Base-by-base conservation (phyloP, 805 yeast species). In the Brettanomyces naardenensis region DNA sequence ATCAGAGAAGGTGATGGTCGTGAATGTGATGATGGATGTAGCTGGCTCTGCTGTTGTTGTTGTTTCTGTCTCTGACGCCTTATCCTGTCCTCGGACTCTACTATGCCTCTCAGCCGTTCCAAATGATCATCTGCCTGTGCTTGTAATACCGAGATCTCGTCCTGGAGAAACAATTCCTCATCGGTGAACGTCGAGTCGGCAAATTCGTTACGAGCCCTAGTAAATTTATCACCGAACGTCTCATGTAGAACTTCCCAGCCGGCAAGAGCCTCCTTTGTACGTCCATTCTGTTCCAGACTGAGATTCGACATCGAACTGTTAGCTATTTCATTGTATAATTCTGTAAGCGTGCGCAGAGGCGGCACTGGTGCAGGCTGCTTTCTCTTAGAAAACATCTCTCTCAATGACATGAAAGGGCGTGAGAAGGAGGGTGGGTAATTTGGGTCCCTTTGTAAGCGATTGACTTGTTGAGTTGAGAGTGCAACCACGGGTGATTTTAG, bases 201-300 rank as follows among this genome's bases (percentile, higher is more conserved):
- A 52, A 51, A 53, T 54, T 42, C 56, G 55, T 71, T 60, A 51
- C 80, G 69, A 47, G 81, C 46, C 38, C 54, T 42, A 17, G 78
- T 84, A 31, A 80, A 58, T 47, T 74, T 74, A 51, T 64, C 73
- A 34, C 75, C 64, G 2, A 78, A 65, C 34, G 73, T 69, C 2
- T 83, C 75, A 44, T 78, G 85, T n/a, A 83, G 58, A 2, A 77
- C 64, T 45, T 77, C 80, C 89, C 90, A 81, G 3, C 89, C 89
- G 42, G 71, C 73, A 17, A 80, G 58, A 2, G 88, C 82, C 14
- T 70, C 74, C 35, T 66, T 71, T 32, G 66, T 55, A 17, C 70
- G 66, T 25, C 68, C 64, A 15, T 64, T 61, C 41, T 80, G 80
- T 48, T 82, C 88, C 15, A 76, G 52, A 3, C 75, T 65, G 35